phyloP scores from a whole-genome alignment of 2,329 filamentous ascomycete species.

The Ramularia collo-cygni region DNA sequence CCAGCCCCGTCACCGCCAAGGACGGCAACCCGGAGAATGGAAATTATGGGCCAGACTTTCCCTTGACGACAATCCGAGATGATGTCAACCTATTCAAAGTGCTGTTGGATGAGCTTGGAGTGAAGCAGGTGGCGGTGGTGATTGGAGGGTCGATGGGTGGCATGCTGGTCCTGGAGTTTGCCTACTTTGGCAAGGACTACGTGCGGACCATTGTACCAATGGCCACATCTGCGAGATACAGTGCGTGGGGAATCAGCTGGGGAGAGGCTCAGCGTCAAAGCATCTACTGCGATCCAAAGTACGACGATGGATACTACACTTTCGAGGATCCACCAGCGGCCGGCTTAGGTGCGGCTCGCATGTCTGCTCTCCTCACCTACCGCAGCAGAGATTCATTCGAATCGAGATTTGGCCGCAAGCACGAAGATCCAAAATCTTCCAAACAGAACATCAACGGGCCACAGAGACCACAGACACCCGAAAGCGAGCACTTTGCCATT shows the following conservation, averaged over 20 bases:
- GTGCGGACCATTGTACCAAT: slow-evolving; percentile 76
- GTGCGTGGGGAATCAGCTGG: slow-evolving; percentile 88
- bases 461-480: slow-evolving; percentile 41
- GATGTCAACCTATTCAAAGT: slow-evolving; percentile 85
- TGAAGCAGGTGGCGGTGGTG: slow-evolving; percentile 69
- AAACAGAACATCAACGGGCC: slow-evolving; percentile 73
- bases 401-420: slow-evolving; percentile 87
- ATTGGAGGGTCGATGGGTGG: slow-evolving; percentile 81
- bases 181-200: slow-evolving; percentile 82
- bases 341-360: slow-evolving; percentile 86
- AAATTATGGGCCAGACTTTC: slow-evolving; percentile 90
- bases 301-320: slow-evolving; percentile 91
- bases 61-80: slow-evolving; percentile 87
- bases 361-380: slow-evolving; percentile 94
- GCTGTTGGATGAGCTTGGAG: slow-evolving; percentile 71
- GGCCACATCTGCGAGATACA: slow-evolving; percentile 76
- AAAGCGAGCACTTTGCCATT: slow-evolving; percentile 44
- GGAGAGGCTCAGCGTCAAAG: slow-evolving; percentile 81
- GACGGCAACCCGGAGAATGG: slow-evolving; percentile 69
- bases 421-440: slow-evolving; percentile 68
- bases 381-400: slow-evolving; percentile 96
- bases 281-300: slow-evolving; percentile 98
- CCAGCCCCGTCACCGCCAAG: slow-evolving; percentile 82
- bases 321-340: slow-evolving; percentile 81
- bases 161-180: slow-evolving; percentile 88